Conservation (phyloP, 495 filamentous ascomycete genomes). For the Podospora australis region DNA sequence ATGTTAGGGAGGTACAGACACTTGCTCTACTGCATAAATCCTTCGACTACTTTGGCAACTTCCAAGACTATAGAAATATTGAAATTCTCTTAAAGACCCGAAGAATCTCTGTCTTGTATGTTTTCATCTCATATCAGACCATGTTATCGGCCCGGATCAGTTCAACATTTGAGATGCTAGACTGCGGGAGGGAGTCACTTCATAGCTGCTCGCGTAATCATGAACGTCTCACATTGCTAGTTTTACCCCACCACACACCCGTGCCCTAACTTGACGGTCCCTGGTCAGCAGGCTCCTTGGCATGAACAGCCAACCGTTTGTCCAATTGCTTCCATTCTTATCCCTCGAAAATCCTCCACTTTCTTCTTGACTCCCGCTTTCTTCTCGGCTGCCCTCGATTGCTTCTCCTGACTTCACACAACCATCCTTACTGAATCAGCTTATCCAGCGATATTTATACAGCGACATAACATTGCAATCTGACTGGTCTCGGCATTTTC, state of each 20-base stretch:
- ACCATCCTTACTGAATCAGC: neutral
- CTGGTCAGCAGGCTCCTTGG: neutral
- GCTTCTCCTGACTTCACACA: neutral
- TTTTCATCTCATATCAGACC: too few species aligned
- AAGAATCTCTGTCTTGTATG: too few species aligned
- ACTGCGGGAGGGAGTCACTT: neutral
- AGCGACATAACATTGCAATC: too few species aligned
- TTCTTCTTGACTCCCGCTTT: constrained; percentile 16
- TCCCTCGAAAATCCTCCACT: constrained; percentile 7
- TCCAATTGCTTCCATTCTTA: constrained; percentile 28
- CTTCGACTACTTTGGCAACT: too few species aligned
- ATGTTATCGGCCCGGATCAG: too few species aligned
- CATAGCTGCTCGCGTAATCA: neutral
- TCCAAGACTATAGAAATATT: too few species aligned
- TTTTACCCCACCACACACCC: constrained; percentile 12
- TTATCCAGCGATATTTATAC: too few species aligned
- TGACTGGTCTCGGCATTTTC: too few species aligned
- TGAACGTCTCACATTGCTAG: neutral
- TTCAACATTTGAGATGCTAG: too few species aligned
- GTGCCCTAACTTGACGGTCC: constrained; percentile 5
- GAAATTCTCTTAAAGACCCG: too few species aligned
- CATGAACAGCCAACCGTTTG: neutral
- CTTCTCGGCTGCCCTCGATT: neutral
- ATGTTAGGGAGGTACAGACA: neutral
- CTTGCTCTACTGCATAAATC: too few species aligned